These are phyloP conservation scores for Cryptococcus sp. DNA, from an alignment of 1,284 basidiomycete species.

Conservation along the genomic window DNA sequence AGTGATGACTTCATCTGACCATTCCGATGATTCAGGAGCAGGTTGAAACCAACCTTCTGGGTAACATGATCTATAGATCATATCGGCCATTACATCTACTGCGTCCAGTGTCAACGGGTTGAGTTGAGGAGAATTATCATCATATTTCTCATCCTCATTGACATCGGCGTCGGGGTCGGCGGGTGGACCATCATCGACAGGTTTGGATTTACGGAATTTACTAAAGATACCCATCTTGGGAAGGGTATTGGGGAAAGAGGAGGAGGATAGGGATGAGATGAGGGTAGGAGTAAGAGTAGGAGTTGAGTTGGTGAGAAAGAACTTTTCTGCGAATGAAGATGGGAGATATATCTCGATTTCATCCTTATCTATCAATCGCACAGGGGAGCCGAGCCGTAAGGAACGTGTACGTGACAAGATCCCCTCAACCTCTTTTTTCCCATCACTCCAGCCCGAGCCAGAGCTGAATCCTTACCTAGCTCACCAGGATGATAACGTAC, in stretches of 20 bases:
- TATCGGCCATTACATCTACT: conserved; percentile 42
- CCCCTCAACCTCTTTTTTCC: too few relatives aligned
- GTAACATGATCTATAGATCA: conserved; percentile 34
- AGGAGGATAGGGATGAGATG: neutral
- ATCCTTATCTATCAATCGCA: too few relatives aligned
- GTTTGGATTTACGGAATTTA: neutral
- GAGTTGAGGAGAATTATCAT: neutral
- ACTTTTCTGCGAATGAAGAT: too few relatives aligned
- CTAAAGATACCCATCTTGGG: neutral
- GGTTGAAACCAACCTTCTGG: conserved; percentile 28
- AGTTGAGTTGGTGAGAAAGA: too few relatives aligned
- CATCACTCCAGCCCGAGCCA: too few relatives aligned
- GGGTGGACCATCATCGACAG: neutral
- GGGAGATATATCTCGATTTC: too few relatives aligned
- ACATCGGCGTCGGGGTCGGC: neutral
- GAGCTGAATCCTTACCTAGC: too few relatives aligned
- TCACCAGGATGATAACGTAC: too few relatives aligned
- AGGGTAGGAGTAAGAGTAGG: too few relatives aligned
- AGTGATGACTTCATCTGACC: conserved; percentile 1
- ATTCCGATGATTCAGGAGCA: neutral
- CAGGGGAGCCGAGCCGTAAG: too few relatives aligned
- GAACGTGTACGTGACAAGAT: too few relatives aligned
- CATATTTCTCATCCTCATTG: neutral
- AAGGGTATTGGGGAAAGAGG: neutral
- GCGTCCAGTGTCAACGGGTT: conserved; percentile 20